Percentiles rank a stretch among this genome's conserved stretches.
phyloP scores from a whole-genome alignment of 2,329 filamentous ascomycete species.

The Ophiostoma novo-ulmi region DNA sequence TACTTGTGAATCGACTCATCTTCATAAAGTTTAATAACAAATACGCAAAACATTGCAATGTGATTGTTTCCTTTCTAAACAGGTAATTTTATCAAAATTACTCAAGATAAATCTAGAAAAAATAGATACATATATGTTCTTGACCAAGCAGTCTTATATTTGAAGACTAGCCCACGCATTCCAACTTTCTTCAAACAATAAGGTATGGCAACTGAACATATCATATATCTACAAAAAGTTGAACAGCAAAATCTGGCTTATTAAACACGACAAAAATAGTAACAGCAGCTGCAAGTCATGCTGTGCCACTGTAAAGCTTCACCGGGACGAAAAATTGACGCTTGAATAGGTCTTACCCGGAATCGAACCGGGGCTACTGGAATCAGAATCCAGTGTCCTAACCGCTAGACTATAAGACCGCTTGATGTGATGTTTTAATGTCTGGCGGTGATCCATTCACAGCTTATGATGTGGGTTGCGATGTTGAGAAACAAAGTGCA shows the following conservation, averaged over 20 bases:
- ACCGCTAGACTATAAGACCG: conserved; percentile 16
- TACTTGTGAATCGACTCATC: too few species aligned
- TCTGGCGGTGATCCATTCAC: background rate
- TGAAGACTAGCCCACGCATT: too few species aligned
- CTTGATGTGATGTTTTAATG: background rate
- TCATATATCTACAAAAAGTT: background rate
- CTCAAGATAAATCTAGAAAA: too few species aligned
- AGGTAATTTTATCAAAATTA: too few species aligned
- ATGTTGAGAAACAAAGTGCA: background rate
- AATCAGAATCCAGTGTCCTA: conserved; percentile 19
- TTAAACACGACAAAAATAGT: background rate
- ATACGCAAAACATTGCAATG: too few species aligned
- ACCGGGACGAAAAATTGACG: background rate
- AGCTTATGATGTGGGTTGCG: background rate
- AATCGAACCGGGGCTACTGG: conserved; percentile 19
- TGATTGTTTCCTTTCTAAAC: too few species aligned
- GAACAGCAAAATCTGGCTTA: background rate
- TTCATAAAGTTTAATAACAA: too few species aligned
- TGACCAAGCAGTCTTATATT: too few species aligned
- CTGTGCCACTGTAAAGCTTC: too few species aligned
- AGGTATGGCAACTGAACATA: background rate
- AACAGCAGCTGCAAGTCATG: background rate
- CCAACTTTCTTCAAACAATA: too few species aligned
- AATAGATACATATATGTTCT: too few species aligned
- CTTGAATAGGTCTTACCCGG: conserved; percentile 6